Evolutionary conservation across 192 early-diverging fungal species (phyloP).

Genomic region (Radiomyces spectabilis): DNA sequence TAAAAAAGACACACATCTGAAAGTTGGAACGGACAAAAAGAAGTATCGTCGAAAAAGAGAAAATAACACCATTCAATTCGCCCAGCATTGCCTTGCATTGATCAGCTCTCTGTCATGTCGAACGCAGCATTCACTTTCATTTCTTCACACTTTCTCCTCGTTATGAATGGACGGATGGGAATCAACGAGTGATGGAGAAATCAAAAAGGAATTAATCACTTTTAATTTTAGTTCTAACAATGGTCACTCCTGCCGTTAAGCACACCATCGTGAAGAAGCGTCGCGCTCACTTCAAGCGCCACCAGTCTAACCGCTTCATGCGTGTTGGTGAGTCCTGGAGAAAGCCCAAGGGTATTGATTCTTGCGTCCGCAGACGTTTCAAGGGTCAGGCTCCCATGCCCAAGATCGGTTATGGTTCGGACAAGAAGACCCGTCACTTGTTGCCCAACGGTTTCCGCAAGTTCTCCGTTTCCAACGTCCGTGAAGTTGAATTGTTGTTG

Average conservation of each 20-base stretch:
- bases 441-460: slow-evolving; percentile 99
- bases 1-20: too few relatives aligned
- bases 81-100: too few relatives aligned
- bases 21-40: too few relatives aligned
- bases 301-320: slow-evolving; percentile 98
- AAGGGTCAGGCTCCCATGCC: slow-evolving; percentile 97
- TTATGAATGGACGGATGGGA: too few relatives aligned
- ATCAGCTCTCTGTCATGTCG: too few relatives aligned
- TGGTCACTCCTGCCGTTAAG: slow-evolving; percentile 93
- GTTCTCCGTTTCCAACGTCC: slow-evolving; percentile 87
- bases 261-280: slow-evolving; percentile 99
- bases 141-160: too few relatives aligned
- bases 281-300: slow-evolving; percentile 92
- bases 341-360: slow-evolving; percentile 99
- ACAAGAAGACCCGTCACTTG: slow-evolving; percentile 92
- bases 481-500: slow-evolving; percentile 91
- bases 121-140: too few relatives aligned
- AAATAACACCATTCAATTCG: too few relatives aligned
- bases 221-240: too few relatives aligned
- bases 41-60: too few relatives aligned
- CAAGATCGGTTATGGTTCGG: slow-evolving; percentile 99
- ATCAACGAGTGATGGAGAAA: too few relatives aligned
- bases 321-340: slow-evolving; percentile 95
- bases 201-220: too few relatives aligned
- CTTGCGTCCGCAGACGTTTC: slow-evolving; percentile 95